Evolutionary conservation across 225 moss, liverwort and hornwort genomes (phyloP).

Genomic region (Pseudisothecium myosuroides): DNA sequence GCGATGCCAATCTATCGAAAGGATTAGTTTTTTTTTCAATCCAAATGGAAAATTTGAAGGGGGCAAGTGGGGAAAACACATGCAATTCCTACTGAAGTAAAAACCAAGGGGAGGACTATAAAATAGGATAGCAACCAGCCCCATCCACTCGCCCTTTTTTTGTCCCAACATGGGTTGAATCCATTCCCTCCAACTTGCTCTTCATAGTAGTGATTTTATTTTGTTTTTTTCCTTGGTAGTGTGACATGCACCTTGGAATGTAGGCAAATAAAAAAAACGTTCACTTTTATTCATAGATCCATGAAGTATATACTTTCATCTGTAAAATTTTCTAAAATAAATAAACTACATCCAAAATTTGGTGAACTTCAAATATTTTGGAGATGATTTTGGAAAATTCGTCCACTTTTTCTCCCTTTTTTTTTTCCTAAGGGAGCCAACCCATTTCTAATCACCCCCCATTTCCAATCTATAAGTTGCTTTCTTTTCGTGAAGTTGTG

Average conservation of each 20-base stretch:
- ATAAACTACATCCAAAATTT: neutral
- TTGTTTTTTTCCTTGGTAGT: neutral
- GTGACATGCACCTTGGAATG: neutral
- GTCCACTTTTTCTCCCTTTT: neutral
- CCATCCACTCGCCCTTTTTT: accelerated
- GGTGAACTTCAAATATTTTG: neutral
- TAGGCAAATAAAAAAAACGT: neutral
- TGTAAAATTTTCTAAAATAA: neutral
- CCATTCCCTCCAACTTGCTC: accelerated
- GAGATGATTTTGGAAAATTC: neutral
- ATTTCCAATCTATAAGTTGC: too few species aligned
- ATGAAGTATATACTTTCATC: neutral
- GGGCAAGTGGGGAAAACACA: accelerated
- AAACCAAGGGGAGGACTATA: neutral
- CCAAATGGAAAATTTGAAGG: too few species aligned
- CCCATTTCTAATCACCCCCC: too few species aligned
- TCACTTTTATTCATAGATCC: neutral
- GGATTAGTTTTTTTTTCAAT: neutral
- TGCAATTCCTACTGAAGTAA: neutral
- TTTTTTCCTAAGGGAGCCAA: too few species aligned
- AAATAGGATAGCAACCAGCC: neutral
- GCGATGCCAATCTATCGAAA: neutral
- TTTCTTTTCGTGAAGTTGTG: too few species aligned
- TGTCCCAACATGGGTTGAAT: accelerated
- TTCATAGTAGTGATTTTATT: neutral